Conservation (phyloP, 2,329 filamentous ascomycete genomes). For the Penicillium sp. region DNA sequence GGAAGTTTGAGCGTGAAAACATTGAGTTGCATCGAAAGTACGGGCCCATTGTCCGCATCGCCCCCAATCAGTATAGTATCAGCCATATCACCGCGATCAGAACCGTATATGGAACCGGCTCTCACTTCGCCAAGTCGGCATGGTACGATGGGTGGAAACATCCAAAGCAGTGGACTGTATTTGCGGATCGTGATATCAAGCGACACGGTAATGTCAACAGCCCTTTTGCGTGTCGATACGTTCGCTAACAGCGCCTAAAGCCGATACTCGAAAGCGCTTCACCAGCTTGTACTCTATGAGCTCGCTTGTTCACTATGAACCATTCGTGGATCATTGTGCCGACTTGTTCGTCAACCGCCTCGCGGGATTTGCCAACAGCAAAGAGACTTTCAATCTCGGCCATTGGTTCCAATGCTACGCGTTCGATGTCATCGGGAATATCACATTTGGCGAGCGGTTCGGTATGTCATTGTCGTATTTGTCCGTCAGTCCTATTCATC, state of each 20-base stretch:
- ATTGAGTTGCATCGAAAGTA: conserved; percentile 45
- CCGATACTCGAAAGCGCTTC: conserved; percentile 41
- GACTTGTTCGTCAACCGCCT: conserved; percentile 45
- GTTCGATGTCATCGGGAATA: conserved; percentile 52
- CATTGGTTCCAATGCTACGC: conserved; percentile 43
- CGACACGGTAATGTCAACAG: conserved; percentile 32
- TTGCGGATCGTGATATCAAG: conserved; percentile 37
- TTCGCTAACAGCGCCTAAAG: conserved; percentile 20
- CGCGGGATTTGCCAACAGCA: conserved; percentile 36
- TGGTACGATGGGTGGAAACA: conserved; percentile 40
- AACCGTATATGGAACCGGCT: conserved; percentile 45
- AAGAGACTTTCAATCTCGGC: conserved; percentile 38
- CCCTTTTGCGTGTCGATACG: background rate
- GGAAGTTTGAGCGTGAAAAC: conserved; percentile 43
- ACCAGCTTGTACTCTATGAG: conserved; percentile 52
- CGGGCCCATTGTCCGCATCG: conserved; percentile 50
- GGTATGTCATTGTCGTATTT: conserved; percentile 15
- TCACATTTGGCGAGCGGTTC: conserved; percentile 44
- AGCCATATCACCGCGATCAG: conserved; percentile 45
- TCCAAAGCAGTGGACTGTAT: conserved; percentile 35
- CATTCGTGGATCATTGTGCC: conserved; percentile 52
- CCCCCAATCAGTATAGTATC: conserved; percentile 52
- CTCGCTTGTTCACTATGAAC: conserved; percentile 52
- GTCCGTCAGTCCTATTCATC: too few relatives aligned
- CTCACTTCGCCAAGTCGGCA: conserved; percentile 42